Percentiles rank a stretch among this genome's conserved stretches.
These are phyloP conservation scores for Arthrobotrys megalospora DNA, from an alignment of 2,329 filamentous ascomycete species.

Conservation along the genomic window DNA sequence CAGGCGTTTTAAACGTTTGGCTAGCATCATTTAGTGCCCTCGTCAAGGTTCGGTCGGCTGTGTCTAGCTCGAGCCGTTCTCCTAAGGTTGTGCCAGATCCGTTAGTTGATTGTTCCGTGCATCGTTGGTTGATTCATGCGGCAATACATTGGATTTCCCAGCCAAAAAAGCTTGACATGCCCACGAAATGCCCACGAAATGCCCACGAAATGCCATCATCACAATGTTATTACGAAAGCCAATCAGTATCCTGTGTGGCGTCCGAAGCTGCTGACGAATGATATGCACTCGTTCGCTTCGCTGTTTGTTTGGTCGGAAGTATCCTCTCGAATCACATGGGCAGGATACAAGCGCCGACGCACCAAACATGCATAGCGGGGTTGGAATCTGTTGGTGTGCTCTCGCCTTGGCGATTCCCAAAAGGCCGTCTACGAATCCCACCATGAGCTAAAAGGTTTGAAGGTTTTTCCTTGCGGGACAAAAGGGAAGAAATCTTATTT, in stretches of 20 bases:
- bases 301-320: constrained; percentile 39
- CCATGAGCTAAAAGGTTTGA: neutral
- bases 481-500: neutral
- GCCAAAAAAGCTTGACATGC: constrained; percentile 2
- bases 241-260: constrained; percentile 44
- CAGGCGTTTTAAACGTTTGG: constrained; percentile 37
- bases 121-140: constrained; percentile 41
- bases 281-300: constrained; percentile 15
- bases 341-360: constrained; percentile 54
- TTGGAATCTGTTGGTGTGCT: constrained; percentile 36
- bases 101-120: constrained; percentile 34
- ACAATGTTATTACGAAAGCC: constrained; percentile 9
- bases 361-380: constrained; percentile 54
- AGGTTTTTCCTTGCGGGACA: constrained; percentile 15
- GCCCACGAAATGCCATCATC: constrained; percentile 7
- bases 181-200: too few relatives aligned
- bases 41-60: constrained; percentile 37
- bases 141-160: constrained; percentile 21
- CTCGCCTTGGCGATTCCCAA: constrained; percentile 34
- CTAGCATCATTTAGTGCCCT: constrained; percentile 32
- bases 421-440: constrained; percentile 16
- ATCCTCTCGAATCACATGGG: constrained; percentile 50
- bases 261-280: constrained; percentile 42
- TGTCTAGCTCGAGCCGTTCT: constrained; percentile 1
- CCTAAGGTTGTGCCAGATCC: constrained; percentile 23